Conservation (phyloP, 139 green algal genomes). For the Ostreobium quekettii region DNA sequence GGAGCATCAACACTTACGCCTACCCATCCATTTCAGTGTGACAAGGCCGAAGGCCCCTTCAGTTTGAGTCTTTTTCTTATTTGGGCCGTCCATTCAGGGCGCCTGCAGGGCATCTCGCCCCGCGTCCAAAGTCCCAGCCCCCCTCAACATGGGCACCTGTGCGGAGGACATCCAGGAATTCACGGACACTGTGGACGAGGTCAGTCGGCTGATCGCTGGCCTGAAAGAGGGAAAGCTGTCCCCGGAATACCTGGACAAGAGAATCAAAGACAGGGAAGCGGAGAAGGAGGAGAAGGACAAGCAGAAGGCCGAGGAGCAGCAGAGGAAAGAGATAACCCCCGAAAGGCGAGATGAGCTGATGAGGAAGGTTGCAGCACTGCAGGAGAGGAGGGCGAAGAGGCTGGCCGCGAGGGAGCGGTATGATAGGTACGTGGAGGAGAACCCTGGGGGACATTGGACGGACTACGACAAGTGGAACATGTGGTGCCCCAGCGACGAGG, state of each 20-base stretch:
- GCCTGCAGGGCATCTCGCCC: no score
- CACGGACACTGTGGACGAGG: constrained; percentile 55
- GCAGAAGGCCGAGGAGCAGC: constrained; percentile 10
- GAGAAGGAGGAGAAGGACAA: constrained; percentile 15
- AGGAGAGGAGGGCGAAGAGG: constrained; percentile 29
- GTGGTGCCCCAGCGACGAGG: constrained; percentile 70
- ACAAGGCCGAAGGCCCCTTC: no score
- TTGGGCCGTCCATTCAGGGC: no score
- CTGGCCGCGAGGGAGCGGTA: constrained; percentile 38
- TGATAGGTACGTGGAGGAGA: constrained; percentile 29
- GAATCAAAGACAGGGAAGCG: constrained; percentile 8
- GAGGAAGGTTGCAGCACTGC: constrained; percentile 17
- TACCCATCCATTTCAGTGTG: no score
- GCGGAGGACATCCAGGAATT: constrained; percentile 59
- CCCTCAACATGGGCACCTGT: no score
- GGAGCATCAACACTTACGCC: no score
- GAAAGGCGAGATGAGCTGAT: constrained; percentile 21
- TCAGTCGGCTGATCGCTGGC: constrained; percentile 50
- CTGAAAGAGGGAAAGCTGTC: constrained; percentile 50
- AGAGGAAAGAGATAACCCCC: constrained; percentile 17
- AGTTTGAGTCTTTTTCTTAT: no score
- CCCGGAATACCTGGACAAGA: constrained; percentile 55
- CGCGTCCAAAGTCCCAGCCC: no score
- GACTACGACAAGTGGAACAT: constrained; percentile 77
- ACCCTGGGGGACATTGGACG: constrained; percentile 22